Conservation (phyloP, 352 stramenopile genomes). For the Phytopythium chamaehyphon region DNA sequence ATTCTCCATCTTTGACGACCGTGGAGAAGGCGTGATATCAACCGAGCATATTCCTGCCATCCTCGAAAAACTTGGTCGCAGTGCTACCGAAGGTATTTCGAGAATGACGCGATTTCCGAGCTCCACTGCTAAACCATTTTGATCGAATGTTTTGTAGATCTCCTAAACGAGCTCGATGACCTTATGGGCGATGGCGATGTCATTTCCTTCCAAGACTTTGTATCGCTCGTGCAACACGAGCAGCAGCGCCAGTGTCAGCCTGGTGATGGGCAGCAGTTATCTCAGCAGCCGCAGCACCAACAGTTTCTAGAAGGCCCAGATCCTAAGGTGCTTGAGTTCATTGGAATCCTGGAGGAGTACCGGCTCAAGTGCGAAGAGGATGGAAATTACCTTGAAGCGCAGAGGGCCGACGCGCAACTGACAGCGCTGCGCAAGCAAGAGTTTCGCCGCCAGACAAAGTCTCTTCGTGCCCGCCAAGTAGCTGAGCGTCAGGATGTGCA, state of each 20-base stretch:
- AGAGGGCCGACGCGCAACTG: conserved; percentile 85
- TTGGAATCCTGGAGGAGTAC: conserved; percentile 93
- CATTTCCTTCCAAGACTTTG: conserved; percentile 65
- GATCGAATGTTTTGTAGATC: conserved; percentile 21
- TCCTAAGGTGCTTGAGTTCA: conserved; percentile 92
- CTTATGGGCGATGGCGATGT: conserved; percentile 40
- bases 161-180: conserved; percentile 69
- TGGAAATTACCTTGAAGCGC: conserved; percentile 92
- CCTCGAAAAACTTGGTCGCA: conserved; percentile 65
- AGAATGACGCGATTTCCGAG: neutral
- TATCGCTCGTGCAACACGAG: conserved; percentile 48
- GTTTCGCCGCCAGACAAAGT: conserved; percentile 90
- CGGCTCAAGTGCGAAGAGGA: conserved; percentile 92
- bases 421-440: conserved; percentile 88
- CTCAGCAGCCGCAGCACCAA: conserved; percentile 12
- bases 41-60: conserved; percentile 70
- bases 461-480: conserved; percentile 87
- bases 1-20: conserved; percentile 76
- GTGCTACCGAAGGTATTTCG: conserved; percentile 58
- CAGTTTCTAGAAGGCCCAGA: conserved; percentile 61
- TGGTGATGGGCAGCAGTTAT: neutral
- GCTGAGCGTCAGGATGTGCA: conserved; percentile 93
- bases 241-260: conserved; percentile 22
- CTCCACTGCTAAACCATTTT: neutral
- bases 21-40: conserved; percentile 49